Evolutionary conservation across 345 rosid genomes (phyloP).

Genomic region (Rhodamnia argentea): DNA sequence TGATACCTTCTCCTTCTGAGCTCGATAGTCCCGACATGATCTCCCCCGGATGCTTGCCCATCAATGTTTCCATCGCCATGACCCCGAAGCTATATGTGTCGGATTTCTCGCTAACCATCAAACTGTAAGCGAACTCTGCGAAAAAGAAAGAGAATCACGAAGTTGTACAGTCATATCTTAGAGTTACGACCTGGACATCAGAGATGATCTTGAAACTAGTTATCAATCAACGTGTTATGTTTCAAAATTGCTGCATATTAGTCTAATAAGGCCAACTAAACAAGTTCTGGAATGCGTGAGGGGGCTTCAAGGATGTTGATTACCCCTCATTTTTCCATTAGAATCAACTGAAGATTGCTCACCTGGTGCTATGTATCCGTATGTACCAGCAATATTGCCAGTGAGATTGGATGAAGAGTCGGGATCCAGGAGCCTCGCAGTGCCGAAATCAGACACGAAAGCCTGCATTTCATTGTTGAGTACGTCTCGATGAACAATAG

Average conservation of each 20-base stretch:
- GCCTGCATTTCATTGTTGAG: constrained; percentile 1
- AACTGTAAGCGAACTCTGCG: constrained; percentile 15
- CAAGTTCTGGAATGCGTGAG: not conserved
- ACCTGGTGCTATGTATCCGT: constrained; percentile 15
- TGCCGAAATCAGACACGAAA: constrained; percentile 11
- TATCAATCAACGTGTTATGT: not conserved
- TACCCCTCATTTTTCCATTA: not conserved
- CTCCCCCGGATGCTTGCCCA: constrained; percentile 12
- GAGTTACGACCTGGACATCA: not conserved
- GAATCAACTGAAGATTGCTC: not conserved
- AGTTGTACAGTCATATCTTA: not conserved
- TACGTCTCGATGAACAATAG: constrained; percentile 11
- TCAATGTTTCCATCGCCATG: constrained; percentile 3
- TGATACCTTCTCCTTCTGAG: not conserved
- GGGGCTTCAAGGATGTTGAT: not conserved
- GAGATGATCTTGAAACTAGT: not conserved
- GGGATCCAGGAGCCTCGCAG: constrained; percentile 1
- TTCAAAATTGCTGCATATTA: not conserved
- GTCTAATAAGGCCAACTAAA: not conserved
- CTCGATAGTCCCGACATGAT: constrained; percentile 1
- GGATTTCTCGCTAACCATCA: constrained; percentile 11
- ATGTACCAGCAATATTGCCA: constrained; percentile 4
- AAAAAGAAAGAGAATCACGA: not conserved
- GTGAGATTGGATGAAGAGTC: constrained; percentile 5
- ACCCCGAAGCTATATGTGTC: constrained; percentile 17